Conservation (phyloP, 2,329 filamentous ascomycete species). For the Claviceps sp. region DNA sequence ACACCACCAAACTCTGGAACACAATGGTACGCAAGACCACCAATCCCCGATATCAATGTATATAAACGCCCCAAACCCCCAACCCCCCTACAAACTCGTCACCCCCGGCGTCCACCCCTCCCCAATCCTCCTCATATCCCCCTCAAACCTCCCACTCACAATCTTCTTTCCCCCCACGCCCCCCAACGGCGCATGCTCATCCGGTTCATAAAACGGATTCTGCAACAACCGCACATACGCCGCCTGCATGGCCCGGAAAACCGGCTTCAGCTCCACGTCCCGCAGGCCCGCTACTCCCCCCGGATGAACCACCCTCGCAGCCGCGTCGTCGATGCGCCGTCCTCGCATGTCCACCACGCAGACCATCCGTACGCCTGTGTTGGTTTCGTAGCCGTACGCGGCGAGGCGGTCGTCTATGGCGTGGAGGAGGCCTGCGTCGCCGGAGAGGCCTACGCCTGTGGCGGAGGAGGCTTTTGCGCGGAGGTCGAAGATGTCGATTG, state of each 20-base stretch:
- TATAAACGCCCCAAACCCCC: not conserved
- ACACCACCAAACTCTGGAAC: not conserved
- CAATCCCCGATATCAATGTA: not conserved
- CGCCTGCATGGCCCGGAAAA: constrained; percentile 84
- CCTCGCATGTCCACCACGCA: constrained; percentile 86
- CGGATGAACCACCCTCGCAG: constrained; percentile 22
- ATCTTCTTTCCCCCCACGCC: constrained; percentile 54
- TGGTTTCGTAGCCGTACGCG: constrained; percentile 92
- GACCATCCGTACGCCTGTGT: constrained; percentile 84
- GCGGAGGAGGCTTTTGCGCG: constrained; percentile 57
- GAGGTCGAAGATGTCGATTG: constrained; percentile 86
- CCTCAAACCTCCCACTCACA: constrained; percentile 64
- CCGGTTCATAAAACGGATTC: constrained; percentile 90
- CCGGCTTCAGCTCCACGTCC: constrained; percentile 78
- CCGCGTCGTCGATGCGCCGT: constrained; percentile 33
- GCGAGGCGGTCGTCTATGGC: constrained; percentile 86
- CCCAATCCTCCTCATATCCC: constrained; percentile 75
- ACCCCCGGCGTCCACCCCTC: constrained; percentile 71
- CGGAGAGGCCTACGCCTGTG: constrained; percentile 41
- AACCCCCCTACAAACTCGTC: constrained; percentile 34
- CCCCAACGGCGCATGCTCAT: constrained; percentile 55
- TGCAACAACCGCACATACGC: constrained; percentile 80
- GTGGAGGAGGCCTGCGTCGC: constrained; percentile 84
- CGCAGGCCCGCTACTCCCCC: constrained; percentile 48
- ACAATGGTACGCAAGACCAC: not conserved